Conservation (phyloP, 805 yeast species). For the Kuraishia ogatae region DNA sequence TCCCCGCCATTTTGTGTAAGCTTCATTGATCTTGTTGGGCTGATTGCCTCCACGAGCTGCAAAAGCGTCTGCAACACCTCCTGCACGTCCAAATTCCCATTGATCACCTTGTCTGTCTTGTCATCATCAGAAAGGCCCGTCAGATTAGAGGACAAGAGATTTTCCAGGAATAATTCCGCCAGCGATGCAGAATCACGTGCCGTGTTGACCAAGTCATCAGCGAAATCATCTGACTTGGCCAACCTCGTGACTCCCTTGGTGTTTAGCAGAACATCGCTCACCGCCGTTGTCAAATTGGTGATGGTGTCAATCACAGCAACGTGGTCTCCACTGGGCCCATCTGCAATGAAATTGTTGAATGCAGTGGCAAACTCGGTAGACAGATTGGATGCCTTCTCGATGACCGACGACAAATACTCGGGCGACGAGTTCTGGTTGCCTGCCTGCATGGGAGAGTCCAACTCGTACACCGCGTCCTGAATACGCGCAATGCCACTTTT, state of each 20-base stretch:
- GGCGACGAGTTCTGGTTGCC: slow-evolving; percentile 75
- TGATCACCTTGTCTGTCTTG: slow-evolving; percentile 68
- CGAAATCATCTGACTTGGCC: slow-evolving; percentile 40
- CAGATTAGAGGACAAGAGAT: slow-evolving; percentile 45
- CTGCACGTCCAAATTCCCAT: slow-evolving; percentile 69
- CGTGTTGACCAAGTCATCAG: slow-evolving; percentile 36
- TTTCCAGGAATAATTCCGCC: slow-evolving; percentile 53
- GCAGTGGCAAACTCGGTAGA: slow-evolving; percentile 77
- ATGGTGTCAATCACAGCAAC: slow-evolving; percentile 52
- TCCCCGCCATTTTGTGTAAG: slow-evolving; percentile 31
- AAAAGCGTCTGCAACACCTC: slow-evolving; percentile 54
- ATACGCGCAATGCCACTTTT: slow-evolving; percentile 61
- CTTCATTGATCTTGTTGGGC: slow-evolving; percentile 19
- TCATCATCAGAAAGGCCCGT: slow-evolving; percentile 48
- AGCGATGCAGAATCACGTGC: slow-evolving; percentile 53
- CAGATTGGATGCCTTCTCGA: slow-evolving; percentile 59
- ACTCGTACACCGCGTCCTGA: slow-evolving; percentile 62
- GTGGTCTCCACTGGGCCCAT: slow-evolving; percentile 63
- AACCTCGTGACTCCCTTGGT: slow-evolving; percentile 61
- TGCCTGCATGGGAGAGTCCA: slow-evolving; percentile 74
- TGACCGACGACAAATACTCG: slow-evolving; percentile 52
- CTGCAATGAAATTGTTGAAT: slow-evolving; percentile 68
- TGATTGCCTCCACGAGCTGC: slow-evolving; percentile 45
- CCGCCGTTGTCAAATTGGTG: slow-evolving; percentile 51
- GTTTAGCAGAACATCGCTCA: slow-evolving; percentile 55